These are phyloP conservation scores for Rhizodiscina lignyota DNA, from an alignment of 495 filamentous ascomycete species.

Conservation along the genomic window DNA sequence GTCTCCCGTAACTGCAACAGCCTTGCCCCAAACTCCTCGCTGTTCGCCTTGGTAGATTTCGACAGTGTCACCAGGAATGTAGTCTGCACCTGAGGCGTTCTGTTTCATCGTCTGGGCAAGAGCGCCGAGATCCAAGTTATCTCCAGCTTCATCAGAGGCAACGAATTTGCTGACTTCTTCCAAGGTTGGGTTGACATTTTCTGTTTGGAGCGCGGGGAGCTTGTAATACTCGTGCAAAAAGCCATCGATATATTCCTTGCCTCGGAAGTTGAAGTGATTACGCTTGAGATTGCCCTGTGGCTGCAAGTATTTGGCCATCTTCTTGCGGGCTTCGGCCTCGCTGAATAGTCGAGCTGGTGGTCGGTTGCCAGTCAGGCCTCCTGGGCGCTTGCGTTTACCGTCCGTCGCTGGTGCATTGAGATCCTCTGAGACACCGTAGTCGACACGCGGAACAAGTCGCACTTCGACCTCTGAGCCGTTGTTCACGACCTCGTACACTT, in stretches of 20 bases:
- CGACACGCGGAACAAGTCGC: constrained; percentile 72
- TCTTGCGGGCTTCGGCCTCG: constrained; percentile 82
- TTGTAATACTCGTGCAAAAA: constrained; percentile 91
- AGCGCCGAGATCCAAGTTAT: constrained; percentile 82
- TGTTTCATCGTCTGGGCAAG: constrained; percentile 76
- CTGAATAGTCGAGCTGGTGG: constrained; percentile 88
- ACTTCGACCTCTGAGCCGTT: constrained; percentile 82
- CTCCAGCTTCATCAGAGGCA: constrained; percentile 74
- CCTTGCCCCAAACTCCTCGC: constrained; percentile 72
- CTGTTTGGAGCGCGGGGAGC: constrained; percentile 63
- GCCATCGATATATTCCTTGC: constrained; percentile 80
- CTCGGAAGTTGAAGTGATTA: constrained; percentile 68
- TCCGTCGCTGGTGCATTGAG: constrained; percentile 28
- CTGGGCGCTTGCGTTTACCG: constrained; percentile 63
- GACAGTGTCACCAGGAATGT: constrained; percentile 80
- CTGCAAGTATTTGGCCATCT: constrained; percentile 51
- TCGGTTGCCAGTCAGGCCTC: constrained; percentile 30
- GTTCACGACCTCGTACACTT: constrained; percentile 82
- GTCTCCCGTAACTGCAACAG: constrained; percentile 71
- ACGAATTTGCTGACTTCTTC: constrained; percentile 93
- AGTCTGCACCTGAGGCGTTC: constrained; percentile 56
- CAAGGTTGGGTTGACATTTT: constrained; percentile 79
- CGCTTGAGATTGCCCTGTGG: constrained; percentile 37
- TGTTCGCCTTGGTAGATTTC: constrained; percentile 96
- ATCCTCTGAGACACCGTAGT: constrained; percentile 83